phyloP scores from a whole-genome alignment of 805 yeast genomes.

The Candida sithepensis region DNA sequence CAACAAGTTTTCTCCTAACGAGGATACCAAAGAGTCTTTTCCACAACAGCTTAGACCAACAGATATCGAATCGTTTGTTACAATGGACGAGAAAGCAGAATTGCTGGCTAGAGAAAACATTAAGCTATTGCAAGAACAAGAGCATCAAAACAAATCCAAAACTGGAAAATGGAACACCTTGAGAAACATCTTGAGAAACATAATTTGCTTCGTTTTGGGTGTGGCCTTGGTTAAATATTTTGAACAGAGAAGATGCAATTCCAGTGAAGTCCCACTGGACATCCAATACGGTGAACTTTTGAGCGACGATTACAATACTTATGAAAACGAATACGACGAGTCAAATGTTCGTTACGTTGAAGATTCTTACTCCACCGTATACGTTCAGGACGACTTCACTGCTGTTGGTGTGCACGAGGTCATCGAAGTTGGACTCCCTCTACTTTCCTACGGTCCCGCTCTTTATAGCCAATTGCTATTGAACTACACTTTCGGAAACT shows the following conservation, averaged over 20 bases:
- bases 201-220: background rate
- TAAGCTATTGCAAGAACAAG: background rate
- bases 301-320: background rate
- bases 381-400: too few species aligned
- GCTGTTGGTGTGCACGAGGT: constrained; percentile 30
- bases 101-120: background rate
- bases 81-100: background rate
- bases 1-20: constrained; percentile 1
- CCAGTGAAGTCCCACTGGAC: background rate
- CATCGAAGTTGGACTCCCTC: constrained; percentile 31
- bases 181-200: background rate
- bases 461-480: constrained; percentile 40
- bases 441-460: constrained; percentile 29
- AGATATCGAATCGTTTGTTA: background rate
- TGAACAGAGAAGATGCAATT: background rate
- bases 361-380: background rate
- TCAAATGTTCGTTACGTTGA: background rate
- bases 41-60: too few species aligned
- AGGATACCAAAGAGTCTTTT: too few species aligned
- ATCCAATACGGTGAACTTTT: background rate
- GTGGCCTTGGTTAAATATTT: background rate
- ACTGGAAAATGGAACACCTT: background rate
- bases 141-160: background rate
- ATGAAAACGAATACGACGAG: background rate
- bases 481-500: constrained; percentile 49